Evolutionary conservation across 768 basidiomycete genomes (phyloP), one percentile per base, ranked within the genome.

Genomic region (Piloderma croceum): DNA sequence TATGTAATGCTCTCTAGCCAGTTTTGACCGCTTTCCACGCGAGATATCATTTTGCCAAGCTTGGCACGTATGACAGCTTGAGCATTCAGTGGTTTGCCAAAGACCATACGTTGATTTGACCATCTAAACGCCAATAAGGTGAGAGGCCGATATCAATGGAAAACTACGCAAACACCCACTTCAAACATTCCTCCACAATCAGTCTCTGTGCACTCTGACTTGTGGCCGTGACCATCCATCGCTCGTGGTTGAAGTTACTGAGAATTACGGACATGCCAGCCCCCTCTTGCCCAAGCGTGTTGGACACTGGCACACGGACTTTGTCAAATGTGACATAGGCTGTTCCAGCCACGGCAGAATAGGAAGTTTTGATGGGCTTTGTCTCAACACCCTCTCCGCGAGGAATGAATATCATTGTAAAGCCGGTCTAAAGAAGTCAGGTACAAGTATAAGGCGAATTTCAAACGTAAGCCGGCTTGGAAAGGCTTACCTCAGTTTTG

Each of bases 1-100:
- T 83, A 79, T 3, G 91, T 96, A 39, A 96, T 69, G 17, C 70
- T 75, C 68, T 98, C 93, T 9, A 92, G 74, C 90, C 90, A 96
- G 36, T 80, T 80, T 55, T 94, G 92, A 45, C 70, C 79, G 15
- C 73, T 75, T 64, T 98, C 92, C 31, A 92, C 76, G 29, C 90
- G 82, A 42, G 87, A 81, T 35, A 97, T 92, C 90, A 97, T 96
- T 35, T 64, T 61, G 17, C 87, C 89, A 32, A 98, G 73, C 64
- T 92, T 94, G 22, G 83, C 67, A 13, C 93, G 77, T 48, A 98
- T 85, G 51, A 96, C 92, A 6, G 93, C 74, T 55, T 93, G 88
- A 20, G 79, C 67, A 40, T 74, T 74, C 40, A 91, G 69, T 15
- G 87, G 86, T 58, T 91, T 93, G 13, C 90, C 91, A 53, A 96